phyloP scores from a whole-genome alignment of 768 basidiomycete species.

The Tulasnella sp. region DNA sequence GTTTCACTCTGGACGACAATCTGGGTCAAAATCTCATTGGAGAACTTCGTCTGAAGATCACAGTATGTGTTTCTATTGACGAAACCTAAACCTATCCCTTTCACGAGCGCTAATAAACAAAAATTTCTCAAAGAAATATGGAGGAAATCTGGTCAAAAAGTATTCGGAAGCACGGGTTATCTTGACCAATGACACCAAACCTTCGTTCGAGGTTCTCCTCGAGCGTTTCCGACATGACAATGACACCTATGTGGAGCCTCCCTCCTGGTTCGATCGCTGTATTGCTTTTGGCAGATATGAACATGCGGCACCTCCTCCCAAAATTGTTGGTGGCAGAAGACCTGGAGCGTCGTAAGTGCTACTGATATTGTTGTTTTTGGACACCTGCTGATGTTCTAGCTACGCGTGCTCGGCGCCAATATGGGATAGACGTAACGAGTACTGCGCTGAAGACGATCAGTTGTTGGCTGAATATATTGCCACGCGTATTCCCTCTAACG shows the following conservation, averaged over 20 bases:
- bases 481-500: not conserved
- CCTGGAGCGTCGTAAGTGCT: slow-evolving; percentile 1
- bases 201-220: not conserved
- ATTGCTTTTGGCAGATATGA: slow-evolving; percentile 4
- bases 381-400: no score
- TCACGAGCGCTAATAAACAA: no score
- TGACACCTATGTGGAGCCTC: slow-evolving; percentile 7
- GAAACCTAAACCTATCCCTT: no score
- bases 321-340: not conserved
- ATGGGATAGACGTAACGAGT: slow-evolving; percentile 1
- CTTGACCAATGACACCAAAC: not conserved
- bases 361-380: no score
- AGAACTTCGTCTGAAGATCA: no score
- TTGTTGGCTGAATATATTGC: slow-evolving; percentile 1
- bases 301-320: not conserved
- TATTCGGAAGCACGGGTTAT: not conserved
- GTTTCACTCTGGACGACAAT: not conserved
- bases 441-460: slow-evolving; percentile 5
- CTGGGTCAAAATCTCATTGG: not conserved
- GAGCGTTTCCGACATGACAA: not conserved
- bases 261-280: not conserved
- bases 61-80: no score
- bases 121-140: not conserved
- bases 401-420: no score
- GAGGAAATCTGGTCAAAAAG: not conserved